These are phyloP conservation scores for Mariannaea elegans DNA, from an alignment of 2,329 filamentous ascomycete genomes.

Conservation along the genomic window DNA sequence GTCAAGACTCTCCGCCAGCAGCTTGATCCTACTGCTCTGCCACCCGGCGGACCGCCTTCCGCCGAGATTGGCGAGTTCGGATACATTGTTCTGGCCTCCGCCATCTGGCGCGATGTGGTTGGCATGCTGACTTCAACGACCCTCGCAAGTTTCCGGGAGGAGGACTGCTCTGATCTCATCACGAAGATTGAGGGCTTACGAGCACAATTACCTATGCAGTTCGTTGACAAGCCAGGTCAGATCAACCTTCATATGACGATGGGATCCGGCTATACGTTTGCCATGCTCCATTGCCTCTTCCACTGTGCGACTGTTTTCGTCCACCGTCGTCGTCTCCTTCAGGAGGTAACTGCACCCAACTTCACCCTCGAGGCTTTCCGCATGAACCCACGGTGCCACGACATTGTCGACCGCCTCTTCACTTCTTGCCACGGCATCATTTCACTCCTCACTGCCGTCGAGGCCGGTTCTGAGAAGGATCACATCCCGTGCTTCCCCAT, in stretches of 20 bases:
- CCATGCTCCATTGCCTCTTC: constrained; percentile 69
- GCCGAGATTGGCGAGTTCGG: constrained; percentile 69
- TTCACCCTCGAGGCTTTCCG: constrained; percentile 65
- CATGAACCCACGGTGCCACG: constrained; percentile 57
- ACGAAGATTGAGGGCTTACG: constrained; percentile 65
- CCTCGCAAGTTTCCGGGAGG: constrained; percentile 62
- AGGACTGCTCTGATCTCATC: constrained; percentile 60
- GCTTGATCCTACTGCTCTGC: constrained; percentile 46
- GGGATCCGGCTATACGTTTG: constrained; percentile 70
- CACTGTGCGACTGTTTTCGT: constrained; percentile 70
- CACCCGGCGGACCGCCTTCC: constrained; percentile 50
- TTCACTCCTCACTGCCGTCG: constrained; percentile 63
- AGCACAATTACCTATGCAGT: constrained; percentile 65
- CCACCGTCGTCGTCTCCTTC: constrained; percentile 66
- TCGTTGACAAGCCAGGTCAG: constrained; percentile 68
- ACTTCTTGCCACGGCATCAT: constrained; percentile 68
- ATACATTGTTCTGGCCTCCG: constrained; percentile 67
- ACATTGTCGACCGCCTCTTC: constrained; percentile 65
- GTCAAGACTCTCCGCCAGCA: constrained; percentile 64
- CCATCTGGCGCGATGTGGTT: constrained; percentile 69
- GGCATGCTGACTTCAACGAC: constrained; percentile 67
- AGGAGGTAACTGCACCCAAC: constrained; percentile 61
- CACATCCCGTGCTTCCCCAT: constrained; percentile 68
- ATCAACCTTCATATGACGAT: constrained; percentile 71
- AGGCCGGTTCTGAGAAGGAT: constrained; percentile 66